A percentile compares a stretch with the other conserved stretches of the same genome.
Evolutionary conservation across 2,329 filamentous ascomycete genomes (phyloP).

Genomic region (Nemania sp.): DNA sequence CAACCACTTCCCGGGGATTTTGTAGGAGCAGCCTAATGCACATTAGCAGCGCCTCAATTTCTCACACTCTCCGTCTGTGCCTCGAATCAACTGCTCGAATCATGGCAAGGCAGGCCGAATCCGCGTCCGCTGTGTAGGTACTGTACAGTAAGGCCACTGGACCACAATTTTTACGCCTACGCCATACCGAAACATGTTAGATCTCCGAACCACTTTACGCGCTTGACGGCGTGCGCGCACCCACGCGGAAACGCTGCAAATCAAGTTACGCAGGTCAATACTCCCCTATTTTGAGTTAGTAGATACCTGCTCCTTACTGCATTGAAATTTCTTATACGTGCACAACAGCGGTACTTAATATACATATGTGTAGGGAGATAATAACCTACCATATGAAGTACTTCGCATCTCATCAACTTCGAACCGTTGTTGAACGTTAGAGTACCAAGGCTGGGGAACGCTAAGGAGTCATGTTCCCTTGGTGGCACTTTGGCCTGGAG

Average conservation of each 20-base stretch:
- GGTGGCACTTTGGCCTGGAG: constrained; percentile 38
- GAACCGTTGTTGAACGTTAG: constrained; percentile 10
- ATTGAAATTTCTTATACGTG: no score
- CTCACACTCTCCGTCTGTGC: constrained; percentile 1
- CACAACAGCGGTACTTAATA: no score
- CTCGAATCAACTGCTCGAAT: background rate
- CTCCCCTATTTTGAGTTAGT: background rate
- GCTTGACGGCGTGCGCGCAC: constrained; percentile 19
- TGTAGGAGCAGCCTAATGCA: constrained; percentile 25
- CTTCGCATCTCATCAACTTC: background rate
- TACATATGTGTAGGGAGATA: no score
- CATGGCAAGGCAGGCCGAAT: constrained; percentile 17
- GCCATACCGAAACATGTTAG: constrained; percentile 23
- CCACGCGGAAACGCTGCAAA: constrained; percentile 9
- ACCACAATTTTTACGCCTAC: constrained; percentile 15
- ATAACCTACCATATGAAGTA: no score
- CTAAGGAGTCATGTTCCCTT: constrained; percentile 22
- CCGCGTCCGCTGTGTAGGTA: constrained; percentile 16
- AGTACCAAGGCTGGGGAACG: constrained; percentile 14
- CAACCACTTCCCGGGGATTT: background rate
- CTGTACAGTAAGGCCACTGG: constrained; percentile 13
- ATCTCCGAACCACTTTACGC: constrained; percentile 28
- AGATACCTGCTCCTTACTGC: no score
- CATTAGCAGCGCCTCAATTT: constrained; percentile 20
- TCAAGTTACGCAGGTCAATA: background rate